A percentile compares a stretch with the other conserved stretches of the same genome.
These are phyloP conservation scores for Barbarea vulgaris DNA, from an alignment of 345 rosid genomes.

Conservation along the genomic window DNA sequence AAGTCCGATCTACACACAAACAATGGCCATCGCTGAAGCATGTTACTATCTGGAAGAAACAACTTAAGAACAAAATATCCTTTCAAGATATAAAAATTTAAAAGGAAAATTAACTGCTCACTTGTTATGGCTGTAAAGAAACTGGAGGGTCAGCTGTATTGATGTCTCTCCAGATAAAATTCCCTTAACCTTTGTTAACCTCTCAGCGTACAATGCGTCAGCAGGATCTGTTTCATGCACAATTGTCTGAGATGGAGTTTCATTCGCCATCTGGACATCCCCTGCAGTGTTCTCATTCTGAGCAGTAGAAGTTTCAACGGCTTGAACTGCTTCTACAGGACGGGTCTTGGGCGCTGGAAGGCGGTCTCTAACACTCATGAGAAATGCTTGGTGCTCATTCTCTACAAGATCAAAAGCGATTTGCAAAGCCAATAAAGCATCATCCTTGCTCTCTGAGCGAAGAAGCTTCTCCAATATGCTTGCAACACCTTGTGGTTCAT, in stretches of 20 bases:
- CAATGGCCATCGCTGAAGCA: constrained; percentile 10
- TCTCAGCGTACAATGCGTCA: constrained; percentile 73
- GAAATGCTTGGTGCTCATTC: constrained; percentile 98
- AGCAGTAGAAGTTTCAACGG: constrained; percentile 50
- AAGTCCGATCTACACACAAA: constrained; percentile 75
- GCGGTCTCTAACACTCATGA: constrained; percentile 76
- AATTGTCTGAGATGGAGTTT: constrained; percentile 49
- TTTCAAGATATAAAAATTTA: constrained; percentile 1
- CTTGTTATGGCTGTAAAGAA: constrained; percentile 95
- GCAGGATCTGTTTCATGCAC: constrained; percentile 58
- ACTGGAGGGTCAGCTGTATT: constrained; percentile 86
- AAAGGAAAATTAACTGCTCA: constrained; percentile 32
- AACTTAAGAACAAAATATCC: neutral
- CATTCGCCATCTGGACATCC: constrained; percentile 87
- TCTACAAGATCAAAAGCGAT: constrained; percentile 95
- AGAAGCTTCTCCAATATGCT: constrained; percentile 92
- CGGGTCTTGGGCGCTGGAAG: constrained; percentile 71
- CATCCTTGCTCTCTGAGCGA: constrained; percentile 78
- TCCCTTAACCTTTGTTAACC: constrained; percentile 77
- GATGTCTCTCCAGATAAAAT: constrained; percentile 96
- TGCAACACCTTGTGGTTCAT: constrained; percentile 86
- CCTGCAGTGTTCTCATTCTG: constrained; percentile 62
- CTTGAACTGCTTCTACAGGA: constrained; percentile 55
- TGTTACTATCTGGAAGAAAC: constrained; percentile 15
- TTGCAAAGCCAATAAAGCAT: constrained; percentile 87